phyloP scores from a whole-genome alignment of 305 asterid species.

The Fraxinus nigra region DNA sequence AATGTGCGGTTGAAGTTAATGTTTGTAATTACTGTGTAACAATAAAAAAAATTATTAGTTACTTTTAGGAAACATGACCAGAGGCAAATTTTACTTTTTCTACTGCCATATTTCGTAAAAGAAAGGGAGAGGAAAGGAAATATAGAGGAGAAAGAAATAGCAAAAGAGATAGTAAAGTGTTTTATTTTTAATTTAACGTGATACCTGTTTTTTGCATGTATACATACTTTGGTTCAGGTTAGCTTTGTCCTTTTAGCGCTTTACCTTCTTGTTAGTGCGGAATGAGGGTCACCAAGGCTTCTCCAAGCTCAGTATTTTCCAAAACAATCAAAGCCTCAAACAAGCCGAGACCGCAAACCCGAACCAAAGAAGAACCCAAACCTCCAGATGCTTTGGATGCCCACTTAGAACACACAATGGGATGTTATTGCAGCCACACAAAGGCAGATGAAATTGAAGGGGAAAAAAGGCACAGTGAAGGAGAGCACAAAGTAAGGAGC shows the following conservation, averaged over 20 bases:
- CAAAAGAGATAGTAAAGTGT: background rate
- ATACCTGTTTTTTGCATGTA: background rate
- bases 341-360: too few species aligned
- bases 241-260: background rate
- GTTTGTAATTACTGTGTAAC: background rate
- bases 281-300: too few species aligned
- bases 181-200: background rate
- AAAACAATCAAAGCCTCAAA: too few species aligned
- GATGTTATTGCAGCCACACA: too few species aligned
- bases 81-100: background rate
- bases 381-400: too few species aligned
- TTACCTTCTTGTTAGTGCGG: background rate
- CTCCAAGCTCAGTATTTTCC: too few species aligned
- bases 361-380: too few species aligned
- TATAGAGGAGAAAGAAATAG: background rate
- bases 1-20: background rate
- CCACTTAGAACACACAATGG: too few species aligned
- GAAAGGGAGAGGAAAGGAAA: background rate
- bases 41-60: too few species aligned
- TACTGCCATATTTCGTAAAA: background rate
- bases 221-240: background rate
- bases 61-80: background rate
- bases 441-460: too few species aligned
- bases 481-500: too few species aligned
- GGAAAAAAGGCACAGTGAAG: too few species aligned